Conservation (phyloP, 371 early-diverging fungal species). For the Syncephalastrum sp. region DNA sequence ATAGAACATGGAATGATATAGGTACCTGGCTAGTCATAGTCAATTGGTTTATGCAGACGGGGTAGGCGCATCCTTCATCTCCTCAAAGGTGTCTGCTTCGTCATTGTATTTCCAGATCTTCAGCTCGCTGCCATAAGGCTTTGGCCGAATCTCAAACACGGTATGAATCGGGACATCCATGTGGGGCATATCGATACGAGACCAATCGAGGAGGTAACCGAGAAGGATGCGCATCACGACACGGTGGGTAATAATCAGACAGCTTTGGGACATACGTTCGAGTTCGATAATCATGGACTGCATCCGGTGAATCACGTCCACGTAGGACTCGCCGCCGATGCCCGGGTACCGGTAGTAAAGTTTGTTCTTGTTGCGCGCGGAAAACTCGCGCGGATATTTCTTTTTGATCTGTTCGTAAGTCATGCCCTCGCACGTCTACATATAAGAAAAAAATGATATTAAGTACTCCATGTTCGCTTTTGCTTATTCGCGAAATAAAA, state of each 20-base stretch:
- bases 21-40: too few relatives aligned
- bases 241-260: constrained; percentile 74
- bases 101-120: constrained; percentile 55
- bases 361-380: constrained; percentile 67
- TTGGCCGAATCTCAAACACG: constrained; percentile 62
- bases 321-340: constrained; percentile 81
- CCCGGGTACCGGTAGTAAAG: constrained; percentile 84
- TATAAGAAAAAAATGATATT: constrained; percentile 2
- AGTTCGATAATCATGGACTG: constrained; percentile 83
- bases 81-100: constrained; percentile 50
- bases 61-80: constrained; percentile 7
- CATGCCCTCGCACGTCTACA: constrained; percentile 49
- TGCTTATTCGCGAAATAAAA: neutral
- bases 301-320: constrained; percentile 83
- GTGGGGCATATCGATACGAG: constrained; percentile 68
- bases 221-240: constrained; percentile 75
- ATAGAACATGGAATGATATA: too few relatives aligned
- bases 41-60: too few relatives aligned
- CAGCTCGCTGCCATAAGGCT: constrained; percentile 80
- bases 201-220: constrained; percentile 74
- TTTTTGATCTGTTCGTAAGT: constrained; percentile 68
- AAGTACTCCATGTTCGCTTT: neutral
- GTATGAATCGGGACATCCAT: constrained; percentile 43
- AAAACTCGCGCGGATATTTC: constrained; percentile 65
- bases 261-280: constrained; percentile 75